Evolutionary conservation across 768 basidiomycete genomes (phyloP).

Genomic region (Pisolithus marmoratus): DNA sequence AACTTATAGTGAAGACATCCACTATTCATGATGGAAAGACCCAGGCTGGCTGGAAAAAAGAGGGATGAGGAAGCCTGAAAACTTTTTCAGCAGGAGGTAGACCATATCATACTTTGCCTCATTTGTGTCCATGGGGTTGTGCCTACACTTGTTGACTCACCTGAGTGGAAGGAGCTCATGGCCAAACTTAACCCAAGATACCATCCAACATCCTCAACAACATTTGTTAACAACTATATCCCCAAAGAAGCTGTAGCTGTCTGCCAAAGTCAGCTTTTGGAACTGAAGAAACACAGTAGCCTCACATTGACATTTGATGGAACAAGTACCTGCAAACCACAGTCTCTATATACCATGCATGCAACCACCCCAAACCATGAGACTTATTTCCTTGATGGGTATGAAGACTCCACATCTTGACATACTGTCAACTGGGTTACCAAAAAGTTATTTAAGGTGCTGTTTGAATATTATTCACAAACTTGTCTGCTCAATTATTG

Average conservation of each 20-base stretch:
- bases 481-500: too few species aligned
- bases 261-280: neutral
- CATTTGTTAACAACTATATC: constrained; percentile 4
- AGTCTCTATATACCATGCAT: too few species aligned
- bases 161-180: constrained; percentile 1
- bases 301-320: neutral
- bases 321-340: neutral
- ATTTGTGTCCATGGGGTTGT: neutral
- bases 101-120: neutral
- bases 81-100: neutral
- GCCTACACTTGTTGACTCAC: neutral
- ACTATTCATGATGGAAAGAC: neutral
- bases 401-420: too few species aligned
- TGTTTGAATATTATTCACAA: too few species aligned
- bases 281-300: neutral
- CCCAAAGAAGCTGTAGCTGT: constrained; percentile 2
- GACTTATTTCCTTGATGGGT: too few species aligned
- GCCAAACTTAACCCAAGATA: neutral
- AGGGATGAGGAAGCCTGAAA: neutral
- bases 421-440: too few species aligned
- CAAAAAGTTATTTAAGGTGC: too few species aligned
- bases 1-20: neutral
- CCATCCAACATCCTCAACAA: neutral
- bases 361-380: too few species aligned
- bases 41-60: neutral